A percentile compares a stretch with the other conserved stretches of the same genome.
Evolutionary conservation across 495 filamentous ascomycete species (phyloP).

Genomic region (Lophiostoma macrostomum): DNA sequence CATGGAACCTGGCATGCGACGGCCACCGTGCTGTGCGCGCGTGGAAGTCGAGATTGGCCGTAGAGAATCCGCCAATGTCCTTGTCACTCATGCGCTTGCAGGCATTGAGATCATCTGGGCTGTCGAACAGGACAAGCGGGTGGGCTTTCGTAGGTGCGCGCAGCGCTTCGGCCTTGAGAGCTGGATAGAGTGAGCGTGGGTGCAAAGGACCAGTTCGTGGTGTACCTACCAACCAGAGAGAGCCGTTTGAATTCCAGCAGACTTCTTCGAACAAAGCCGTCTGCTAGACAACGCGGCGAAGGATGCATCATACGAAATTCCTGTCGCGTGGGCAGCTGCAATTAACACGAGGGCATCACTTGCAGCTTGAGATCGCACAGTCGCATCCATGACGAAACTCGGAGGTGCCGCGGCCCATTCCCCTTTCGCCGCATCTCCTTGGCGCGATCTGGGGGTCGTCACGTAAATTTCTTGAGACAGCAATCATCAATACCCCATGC

Average conservation of each 20-base stretch:
- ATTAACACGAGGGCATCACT: too few relatives aligned
- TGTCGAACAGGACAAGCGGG: conserved; percentile 63
- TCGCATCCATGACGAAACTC: conserved; percentile 10
- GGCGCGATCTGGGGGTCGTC: too few relatives aligned
- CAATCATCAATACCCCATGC: too few relatives aligned
- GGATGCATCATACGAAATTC: conserved; percentile 18
- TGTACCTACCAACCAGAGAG: conserved; percentile 52
- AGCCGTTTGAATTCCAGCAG: conserved; percentile 63
- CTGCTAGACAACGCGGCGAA: conserved; percentile 47
- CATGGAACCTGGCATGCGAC: conserved; percentile 75
- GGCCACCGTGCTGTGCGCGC: conserved; percentile 45
- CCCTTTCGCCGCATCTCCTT: too few relatives aligned
- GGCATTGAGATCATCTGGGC: conserved; percentile 54
- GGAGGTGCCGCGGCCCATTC: too few relatives aligned
- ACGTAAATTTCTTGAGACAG: too few relatives aligned
- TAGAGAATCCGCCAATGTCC: conserved; percentile 83
- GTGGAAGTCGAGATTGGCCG: conserved; percentile 66
- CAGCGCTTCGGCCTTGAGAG: conserved; percentile 52
- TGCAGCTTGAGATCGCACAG: too few relatives aligned
- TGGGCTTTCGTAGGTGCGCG: conserved; percentile 54
- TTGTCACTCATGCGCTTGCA: conserved; percentile 85
- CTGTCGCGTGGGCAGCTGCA: neutral
- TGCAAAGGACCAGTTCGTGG: conserved; percentile 7
- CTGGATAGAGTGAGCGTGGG: conserved; percentile 44
- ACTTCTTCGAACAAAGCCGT: conserved; percentile 61